A percentile compares a stretch with the other conserved stretches of the same genome.
Conservation (phyloP, 768 basidiomycete species). For the Lentinula raphanica region DNA sequence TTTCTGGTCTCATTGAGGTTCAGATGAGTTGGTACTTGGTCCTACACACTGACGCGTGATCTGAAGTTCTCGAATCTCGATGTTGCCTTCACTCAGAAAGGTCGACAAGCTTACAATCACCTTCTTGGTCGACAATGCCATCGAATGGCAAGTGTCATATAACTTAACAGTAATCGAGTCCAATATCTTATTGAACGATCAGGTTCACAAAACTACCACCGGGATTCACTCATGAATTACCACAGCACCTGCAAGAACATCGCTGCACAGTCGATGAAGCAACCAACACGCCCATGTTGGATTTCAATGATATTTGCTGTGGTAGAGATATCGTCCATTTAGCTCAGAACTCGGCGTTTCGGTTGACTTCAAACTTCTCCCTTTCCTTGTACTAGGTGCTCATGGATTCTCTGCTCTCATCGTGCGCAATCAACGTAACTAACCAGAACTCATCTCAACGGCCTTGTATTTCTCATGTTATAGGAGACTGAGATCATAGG, state of each 20-base stretch:
- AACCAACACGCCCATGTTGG: slow-evolving; percentile 56
- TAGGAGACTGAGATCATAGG: slow-evolving; percentile 56
- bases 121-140: slow-evolving; percentile 70
- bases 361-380: background rate
- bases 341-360: background rate
- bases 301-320: slow-evolving; percentile 70
- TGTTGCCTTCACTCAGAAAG: background rate
- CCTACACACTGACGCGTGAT: no score
- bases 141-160: slow-evolving; percentile 72
- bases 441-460: background rate
- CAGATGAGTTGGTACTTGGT: no score
- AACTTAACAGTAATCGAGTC: background rate
- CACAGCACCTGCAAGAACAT: slow-evolving; percentile 51
- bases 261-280: slow-evolving; percentile 33
- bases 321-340: slow-evolving; percentile 28
- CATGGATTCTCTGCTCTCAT: slow-evolving; percentile 83
- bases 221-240: slow-evolving; percentile 70
- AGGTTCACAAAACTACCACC: slow-evolving; percentile 81
- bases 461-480: background rate
- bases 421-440: slow-evolving; percentile 33
- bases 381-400: slow-evolving; percentile 42
- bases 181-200: background rate
- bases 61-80: no score
- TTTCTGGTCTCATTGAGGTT: no score
- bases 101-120: slow-evolving; percentile 45